These are phyloP conservation scores for Colletotrichum chlorophyti DNA, from an alignment of 2,329 filamentous ascomycete genomes.

Conservation along the genomic window DNA sequence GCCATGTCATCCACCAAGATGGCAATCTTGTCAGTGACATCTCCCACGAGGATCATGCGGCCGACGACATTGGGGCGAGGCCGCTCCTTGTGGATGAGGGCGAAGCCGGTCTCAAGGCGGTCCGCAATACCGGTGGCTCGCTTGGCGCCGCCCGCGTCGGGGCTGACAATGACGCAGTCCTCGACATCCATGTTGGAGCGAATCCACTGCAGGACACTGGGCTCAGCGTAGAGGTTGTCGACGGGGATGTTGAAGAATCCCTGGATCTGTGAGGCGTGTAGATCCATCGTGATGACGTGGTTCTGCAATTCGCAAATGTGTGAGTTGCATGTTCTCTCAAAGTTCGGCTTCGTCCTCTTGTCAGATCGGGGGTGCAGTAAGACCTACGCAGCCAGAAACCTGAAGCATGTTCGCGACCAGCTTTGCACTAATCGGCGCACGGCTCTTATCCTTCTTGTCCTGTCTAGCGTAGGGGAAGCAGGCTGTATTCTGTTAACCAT, in stretches of 20 bases:
- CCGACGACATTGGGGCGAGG: constrained; percentile 77
- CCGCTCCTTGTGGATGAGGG: constrained; percentile 85
- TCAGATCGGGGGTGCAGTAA: neutral
- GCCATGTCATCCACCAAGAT: constrained; percentile 99
- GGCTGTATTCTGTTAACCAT: constrained; percentile 47
- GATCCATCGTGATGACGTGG: constrained; percentile 81
- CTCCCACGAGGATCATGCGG: constrained; percentile 92
- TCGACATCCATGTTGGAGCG: constrained; percentile 76
- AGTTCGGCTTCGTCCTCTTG: neutral
- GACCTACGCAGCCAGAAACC: constrained; percentile 72
- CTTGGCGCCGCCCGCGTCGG: constrained; percentile 87
- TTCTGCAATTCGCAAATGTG: constrained; percentile 2
- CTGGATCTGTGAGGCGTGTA: constrained; percentile 85
- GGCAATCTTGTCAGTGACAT: constrained; percentile 87
- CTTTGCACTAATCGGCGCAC: constrained; percentile 87
- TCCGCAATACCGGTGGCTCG: constrained; percentile 86
- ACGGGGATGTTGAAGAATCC: constrained; percentile 82
- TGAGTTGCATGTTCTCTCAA: neutral
- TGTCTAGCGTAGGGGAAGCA: constrained; percentile 92
- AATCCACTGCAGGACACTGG: constrained; percentile 84
- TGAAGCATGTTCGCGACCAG: constrained; percentile 93
- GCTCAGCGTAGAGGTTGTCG: constrained; percentile 82
- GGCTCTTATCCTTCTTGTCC: constrained; percentile 87
- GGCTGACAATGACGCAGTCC: constrained; percentile 86
- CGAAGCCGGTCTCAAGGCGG: constrained; percentile 81